Conservation (phyloP, 345 rosid genomes). For the Gossypium herbaceum region DNA sequence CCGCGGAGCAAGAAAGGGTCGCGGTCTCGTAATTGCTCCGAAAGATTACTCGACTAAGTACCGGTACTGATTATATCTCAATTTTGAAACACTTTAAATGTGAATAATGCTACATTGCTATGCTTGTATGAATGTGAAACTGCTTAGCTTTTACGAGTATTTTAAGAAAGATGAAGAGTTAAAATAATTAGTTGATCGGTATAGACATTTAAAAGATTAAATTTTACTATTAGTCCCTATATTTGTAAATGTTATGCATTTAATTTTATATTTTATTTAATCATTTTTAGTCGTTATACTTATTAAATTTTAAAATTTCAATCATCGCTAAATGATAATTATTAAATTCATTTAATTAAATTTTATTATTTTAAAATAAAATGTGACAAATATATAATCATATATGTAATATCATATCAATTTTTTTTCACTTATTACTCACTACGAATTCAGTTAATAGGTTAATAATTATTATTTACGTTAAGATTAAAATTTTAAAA, state of each 20-base stretch:
- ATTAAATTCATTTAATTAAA: no score
- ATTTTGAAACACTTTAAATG: not conserved
- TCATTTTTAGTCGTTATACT: no score
- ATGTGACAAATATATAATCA: no score
- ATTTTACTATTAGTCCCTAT: no score
- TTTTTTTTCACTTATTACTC: no score
- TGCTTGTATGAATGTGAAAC: not conserved
- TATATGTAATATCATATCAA: no score
- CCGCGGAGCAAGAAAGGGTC: slow-evolving; percentile 92
- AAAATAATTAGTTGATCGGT: not conserved
- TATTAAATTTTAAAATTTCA: no score
- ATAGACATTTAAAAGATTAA: not conserved
- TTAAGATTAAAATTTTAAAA: no score
- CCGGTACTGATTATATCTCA: slow-evolving; percentile 51
- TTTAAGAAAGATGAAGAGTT: not conserved
- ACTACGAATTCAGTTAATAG: rapidly evolving
- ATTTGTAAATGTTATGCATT: no score
- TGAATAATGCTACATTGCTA: not conserved
- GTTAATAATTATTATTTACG: no score
- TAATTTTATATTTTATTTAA: no score
- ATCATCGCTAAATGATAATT: rapidly evolving
- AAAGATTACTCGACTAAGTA: slow-evolving; percentile 97
- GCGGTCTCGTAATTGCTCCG: slow-evolving; percentile 92
- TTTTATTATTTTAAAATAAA: no score
- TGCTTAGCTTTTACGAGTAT: not conserved